phyloP scores from a whole-genome alignment of 2,329 filamentous ascomycete genomes.

The Plenodomus tracheiphilus region DNA sequence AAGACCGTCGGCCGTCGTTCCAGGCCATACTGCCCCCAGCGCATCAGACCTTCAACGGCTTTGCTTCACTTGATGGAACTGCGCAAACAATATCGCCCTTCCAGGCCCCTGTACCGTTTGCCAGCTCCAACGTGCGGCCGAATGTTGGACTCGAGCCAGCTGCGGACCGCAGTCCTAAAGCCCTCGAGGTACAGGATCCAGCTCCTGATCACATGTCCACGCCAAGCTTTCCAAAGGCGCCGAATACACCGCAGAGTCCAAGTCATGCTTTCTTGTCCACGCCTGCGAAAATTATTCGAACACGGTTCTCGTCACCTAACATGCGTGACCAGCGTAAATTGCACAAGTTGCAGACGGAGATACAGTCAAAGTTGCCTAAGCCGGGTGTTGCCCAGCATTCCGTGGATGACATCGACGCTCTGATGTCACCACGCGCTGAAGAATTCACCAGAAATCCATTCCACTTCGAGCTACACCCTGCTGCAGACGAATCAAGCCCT shows the following conservation, averaged over 20 bases:
- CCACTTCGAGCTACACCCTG: conserved; percentile 35
- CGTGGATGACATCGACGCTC: conserved; percentile 52
- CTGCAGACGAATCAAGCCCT: conserved; percentile 32
- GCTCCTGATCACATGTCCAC: conserved; percentile 8
- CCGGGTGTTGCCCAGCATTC: conserved; percentile 30
- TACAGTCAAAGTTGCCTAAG: conserved; percentile 42
- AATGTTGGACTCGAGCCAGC: conserved; percentile 11
- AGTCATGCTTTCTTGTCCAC: conserved; percentile 33
- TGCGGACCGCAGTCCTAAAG: conserved; percentile 29
- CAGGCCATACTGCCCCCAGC: conserved; percentile 42
- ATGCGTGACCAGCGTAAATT: conserved; percentile 43
- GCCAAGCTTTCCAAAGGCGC: conserved; percentile 13
- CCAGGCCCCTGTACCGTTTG: conserved; percentile 10
- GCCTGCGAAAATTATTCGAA: conserved; percentile 34
- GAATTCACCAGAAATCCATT: conserved; percentile 66
- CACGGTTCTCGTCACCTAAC: conserved; percentile 47
- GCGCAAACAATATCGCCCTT: conserved; percentile 32
- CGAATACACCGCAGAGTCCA: conserved; percentile 18
- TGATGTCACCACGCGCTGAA: conserved; percentile 72
- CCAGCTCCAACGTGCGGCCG: conserved; percentile 14
- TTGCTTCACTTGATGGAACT: conserved; percentile 41
- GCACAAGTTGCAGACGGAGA: conserved; percentile 46
- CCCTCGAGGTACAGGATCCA: conserved; percentile 11
- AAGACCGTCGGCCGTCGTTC: conserved; percentile 39
- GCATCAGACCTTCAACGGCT: conserved; percentile 38